Percentiles rank a stretch among this genome's conserved stretches.
Conservation (phyloP, 2,329 filamentous ascomycete genomes). For the Tolypocladium guangdongense region DNA sequence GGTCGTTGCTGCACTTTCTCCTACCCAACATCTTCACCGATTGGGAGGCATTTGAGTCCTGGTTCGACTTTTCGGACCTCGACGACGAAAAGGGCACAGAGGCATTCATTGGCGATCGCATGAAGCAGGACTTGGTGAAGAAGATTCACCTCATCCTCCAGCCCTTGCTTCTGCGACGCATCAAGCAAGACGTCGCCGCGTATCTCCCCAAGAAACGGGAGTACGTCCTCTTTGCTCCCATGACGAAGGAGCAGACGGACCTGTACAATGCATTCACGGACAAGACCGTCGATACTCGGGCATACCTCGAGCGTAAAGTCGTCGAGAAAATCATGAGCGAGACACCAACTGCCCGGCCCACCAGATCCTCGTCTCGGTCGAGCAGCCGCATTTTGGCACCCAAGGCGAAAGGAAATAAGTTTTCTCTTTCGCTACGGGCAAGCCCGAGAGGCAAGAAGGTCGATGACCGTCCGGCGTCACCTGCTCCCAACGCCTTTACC, state of each 20-base stretch:
- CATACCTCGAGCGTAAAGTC: conserved; percentile 75
- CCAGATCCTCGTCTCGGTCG: conserved; percentile 25
- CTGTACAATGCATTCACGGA: conserved; percentile 61
- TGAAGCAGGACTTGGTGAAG: conserved; percentile 40
- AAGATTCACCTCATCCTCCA: conserved; percentile 92
- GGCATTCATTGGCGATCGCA: conserved; percentile 67
- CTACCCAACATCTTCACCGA: conserved; percentile 89
- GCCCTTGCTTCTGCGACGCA: conserved; percentile 73
- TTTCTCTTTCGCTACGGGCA: conserved; percentile 23
- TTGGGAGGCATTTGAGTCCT: conserved; percentile 83
- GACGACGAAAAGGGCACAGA: conserved; percentile 72
- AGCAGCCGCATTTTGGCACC: conserved; percentile 15
- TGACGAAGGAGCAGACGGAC: conserved; percentile 84
- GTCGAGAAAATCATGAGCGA: conserved; percentile 45
- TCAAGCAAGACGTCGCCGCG: conserved; percentile 89
- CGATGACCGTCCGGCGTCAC: conserved; percentile 9
- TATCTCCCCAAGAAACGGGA: conserved; percentile 93
- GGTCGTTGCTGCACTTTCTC: conserved; percentile 89
- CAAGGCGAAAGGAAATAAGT: conserved; percentile 9
- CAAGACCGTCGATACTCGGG: conserved; percentile 49
- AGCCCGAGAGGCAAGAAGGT: conserved; percentile 22
- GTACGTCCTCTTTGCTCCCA: conserved; percentile 87
- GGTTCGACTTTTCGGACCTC: conserved; percentile 94
- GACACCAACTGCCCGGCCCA: conserved; percentile 19
- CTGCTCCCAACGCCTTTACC: conserved; percentile 35